Conservation (phyloP, 352 stramenopile species). For the Pythium brassicae region DNA sequence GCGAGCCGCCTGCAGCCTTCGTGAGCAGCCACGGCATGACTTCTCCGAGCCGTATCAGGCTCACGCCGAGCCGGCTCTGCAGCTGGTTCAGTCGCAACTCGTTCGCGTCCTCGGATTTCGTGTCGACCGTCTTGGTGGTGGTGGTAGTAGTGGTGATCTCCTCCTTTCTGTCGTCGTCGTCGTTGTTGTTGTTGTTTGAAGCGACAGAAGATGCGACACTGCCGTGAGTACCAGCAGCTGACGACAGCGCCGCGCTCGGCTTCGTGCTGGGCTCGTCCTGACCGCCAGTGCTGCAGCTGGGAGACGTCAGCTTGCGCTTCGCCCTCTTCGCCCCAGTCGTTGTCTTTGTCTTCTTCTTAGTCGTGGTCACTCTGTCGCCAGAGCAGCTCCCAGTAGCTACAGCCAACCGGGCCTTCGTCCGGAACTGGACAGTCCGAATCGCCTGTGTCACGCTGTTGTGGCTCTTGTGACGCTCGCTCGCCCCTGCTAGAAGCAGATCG, state of each 20-base stretch:
- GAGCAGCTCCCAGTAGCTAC: not conserved
- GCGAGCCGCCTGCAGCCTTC: not conserved
- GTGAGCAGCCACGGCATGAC: slow-evolving; percentile 17
- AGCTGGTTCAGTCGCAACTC: slow-evolving; percentile 2
- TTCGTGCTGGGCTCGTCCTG: not conserved
- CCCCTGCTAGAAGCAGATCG: not conserved
- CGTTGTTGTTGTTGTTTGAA: not conserved
- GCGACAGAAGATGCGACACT: not conserved
- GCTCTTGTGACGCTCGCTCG: not conserved
- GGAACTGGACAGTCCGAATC: slow-evolving; percentile 4
- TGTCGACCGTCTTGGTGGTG: not conserved
- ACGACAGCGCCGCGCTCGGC: not conserved
- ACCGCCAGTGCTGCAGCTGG: not conserved
- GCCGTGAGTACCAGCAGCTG: not conserved
- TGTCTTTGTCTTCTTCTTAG: not conserved
- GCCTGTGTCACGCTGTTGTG: not conserved
- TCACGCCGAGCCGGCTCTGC: slow-evolving; percentile 2
- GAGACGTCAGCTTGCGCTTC: not conserved
- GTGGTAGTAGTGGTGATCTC: too few relatives aligned
- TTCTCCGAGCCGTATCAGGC: slow-evolving; percentile 16
- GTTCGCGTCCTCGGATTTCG: not conserved
- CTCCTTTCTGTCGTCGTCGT: not conserved
- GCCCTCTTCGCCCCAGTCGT: slow-evolving; percentile 1
- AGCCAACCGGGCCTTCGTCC: not conserved
- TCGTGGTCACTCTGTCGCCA: not conserved